Conservation (phyloP, 257 asterid species). For the Orobanche coerulescens region DNA sequence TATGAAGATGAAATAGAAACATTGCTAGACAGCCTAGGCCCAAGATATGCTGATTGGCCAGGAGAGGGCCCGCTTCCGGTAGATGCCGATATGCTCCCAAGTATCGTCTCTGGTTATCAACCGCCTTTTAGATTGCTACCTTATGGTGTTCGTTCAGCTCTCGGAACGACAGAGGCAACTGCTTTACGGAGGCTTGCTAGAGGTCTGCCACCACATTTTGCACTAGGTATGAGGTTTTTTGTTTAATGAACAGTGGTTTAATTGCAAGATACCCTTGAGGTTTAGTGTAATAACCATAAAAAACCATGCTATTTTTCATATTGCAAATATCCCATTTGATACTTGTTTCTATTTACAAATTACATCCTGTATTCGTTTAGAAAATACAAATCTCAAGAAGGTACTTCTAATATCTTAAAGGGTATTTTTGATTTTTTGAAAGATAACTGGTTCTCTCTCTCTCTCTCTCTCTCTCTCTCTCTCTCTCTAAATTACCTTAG, state of each 20-base stretch:
- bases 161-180: constrained; percentile 67
- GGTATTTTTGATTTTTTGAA: not conserved
- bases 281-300: too few species aligned
- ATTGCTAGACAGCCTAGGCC: constrained; percentile 72
- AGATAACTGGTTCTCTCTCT: too few species aligned
- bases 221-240: constrained; percentile 50
- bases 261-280: not conserved
- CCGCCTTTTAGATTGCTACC: constrained; percentile 92
- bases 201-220: constrained; percentile 90
- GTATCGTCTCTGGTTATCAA: constrained; percentile 52
- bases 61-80: constrained; percentile 88
- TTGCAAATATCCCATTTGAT: not conserved
- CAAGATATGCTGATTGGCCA: constrained; percentile 87
- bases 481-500: too few species aligned
- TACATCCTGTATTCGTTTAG: too few species aligned
- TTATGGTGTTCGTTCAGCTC: constrained; percentile 74
- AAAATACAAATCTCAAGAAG: too few species aligned
- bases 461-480: too few species aligned
- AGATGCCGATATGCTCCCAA: constrained; percentile 94
- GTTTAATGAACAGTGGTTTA: not conserved
- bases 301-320: not conserved
- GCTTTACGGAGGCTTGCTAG: constrained; percentile 83
- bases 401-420: too few species aligned
- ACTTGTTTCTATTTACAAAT: too few species aligned
- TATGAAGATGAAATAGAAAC: constrained; percentile 78